These are phyloP conservation scores for Capronia epimyces DNA, from an alignment of 2,329 filamentous ascomycete genomes.

Conservation along the genomic window DNA sequence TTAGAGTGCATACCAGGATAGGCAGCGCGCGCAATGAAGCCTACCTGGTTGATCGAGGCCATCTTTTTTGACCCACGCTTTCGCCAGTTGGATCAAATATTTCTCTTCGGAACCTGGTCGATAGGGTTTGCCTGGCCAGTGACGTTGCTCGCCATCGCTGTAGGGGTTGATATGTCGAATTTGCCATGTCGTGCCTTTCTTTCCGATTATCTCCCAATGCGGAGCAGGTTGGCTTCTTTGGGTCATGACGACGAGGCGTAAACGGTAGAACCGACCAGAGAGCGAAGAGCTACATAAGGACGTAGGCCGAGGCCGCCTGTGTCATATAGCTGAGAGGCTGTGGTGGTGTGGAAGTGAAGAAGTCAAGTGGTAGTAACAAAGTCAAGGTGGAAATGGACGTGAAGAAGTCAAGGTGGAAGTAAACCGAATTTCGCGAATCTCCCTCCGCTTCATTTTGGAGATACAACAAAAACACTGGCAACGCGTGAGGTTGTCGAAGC, in stretches of 20 bases:
- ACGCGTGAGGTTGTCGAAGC: not conserved
- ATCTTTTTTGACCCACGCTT: slow-evolving; percentile 44
- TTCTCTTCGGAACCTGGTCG: slow-evolving; percentile 37
- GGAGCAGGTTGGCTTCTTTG: not conserved
- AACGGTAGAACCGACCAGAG: not conserved
- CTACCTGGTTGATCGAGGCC: slow-evolving; percentile 26
- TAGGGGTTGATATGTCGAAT: slow-evolving; percentile 23
- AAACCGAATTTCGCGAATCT: too few species aligned
- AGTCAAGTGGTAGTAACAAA: too few species aligned
- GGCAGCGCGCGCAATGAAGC: not conserved
- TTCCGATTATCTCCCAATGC: slow-evolving; percentile 16
- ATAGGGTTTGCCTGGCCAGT: slow-evolving; percentile 37
- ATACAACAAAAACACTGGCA: too few species aligned
- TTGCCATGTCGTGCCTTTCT: slow-evolving; percentile 12
- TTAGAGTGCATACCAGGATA: not conserved
- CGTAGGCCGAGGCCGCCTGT: too few species aligned
- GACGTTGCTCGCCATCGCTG: slow-evolving; percentile 37
- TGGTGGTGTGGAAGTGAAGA: too few species aligned
- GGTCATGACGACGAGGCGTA: not conserved
- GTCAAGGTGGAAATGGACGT: too few species aligned
- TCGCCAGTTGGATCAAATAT: slow-evolving; percentile 47
- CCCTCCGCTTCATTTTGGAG: too few species aligned
- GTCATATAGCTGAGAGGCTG: too few species aligned
- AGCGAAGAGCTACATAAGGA: too few species aligned
- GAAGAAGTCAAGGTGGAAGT: too few species aligned